phyloP scores from a whole-genome alignment of 306 rosid genomes.

The Begonia peltatifolia region DNA sequence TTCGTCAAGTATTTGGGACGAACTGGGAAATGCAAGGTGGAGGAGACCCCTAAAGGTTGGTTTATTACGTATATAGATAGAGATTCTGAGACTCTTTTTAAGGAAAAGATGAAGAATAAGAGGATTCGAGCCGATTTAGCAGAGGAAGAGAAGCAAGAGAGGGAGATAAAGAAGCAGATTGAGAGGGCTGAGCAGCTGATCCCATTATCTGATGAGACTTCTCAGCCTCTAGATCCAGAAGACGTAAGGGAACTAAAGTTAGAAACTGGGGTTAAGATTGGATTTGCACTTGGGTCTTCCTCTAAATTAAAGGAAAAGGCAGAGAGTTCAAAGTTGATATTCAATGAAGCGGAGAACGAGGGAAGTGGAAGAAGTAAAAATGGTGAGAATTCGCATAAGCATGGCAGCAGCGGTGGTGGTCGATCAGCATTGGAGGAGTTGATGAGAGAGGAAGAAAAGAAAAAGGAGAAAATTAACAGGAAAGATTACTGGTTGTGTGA shows the following conservation, averaged over 20 bases:
- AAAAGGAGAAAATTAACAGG: conserved; percentile 68
- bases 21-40: conserved; percentile 74
- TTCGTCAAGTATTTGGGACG: conserved; percentile 78
- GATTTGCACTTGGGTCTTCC: conserved; percentile 51
- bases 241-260: conserved; percentile 31
- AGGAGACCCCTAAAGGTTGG: conserved; percentile 95
- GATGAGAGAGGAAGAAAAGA: conserved; percentile 80
- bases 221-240: conserved; percentile 24
- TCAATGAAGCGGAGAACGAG: conserved; percentile 44
- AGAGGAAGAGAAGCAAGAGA: conserved; percentile 84
- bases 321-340: conserved; percentile 30
- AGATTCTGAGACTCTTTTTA: conserved; percentile 67
- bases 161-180: conserved; percentile 67
- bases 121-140: conserved; percentile 52
- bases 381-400: conserved; percentile 7
- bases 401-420: conserved; percentile 24
- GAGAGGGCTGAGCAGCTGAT: conserved; percentile 50
- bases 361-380: background rate
- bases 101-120: conserved; percentile 69
- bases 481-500: conserved; percentile 77
- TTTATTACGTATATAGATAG: conserved; percentile 75
- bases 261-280: conserved; percentile 56
- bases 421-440: conserved; percentile 50
- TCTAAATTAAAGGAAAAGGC: conserved; percentile 26
- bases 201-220: conserved; percentile 20